These are phyloP conservation scores for Cladosporium sp. DNA, from an alignment of 2,329 filamentous ascomycete species.

Conservation along the genomic window DNA sequence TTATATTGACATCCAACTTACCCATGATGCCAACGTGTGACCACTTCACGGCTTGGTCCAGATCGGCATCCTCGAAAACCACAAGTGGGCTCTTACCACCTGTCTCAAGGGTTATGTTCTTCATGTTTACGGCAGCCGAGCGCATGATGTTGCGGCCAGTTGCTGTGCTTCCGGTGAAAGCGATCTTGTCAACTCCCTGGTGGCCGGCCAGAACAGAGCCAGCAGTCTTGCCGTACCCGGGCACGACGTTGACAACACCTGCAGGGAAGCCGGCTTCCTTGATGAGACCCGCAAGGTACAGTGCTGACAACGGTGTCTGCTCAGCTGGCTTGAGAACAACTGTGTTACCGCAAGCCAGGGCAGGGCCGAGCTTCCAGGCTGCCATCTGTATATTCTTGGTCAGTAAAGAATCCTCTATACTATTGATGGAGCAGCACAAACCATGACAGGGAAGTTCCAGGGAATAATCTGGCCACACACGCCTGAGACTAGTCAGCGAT, in stretches of 20 bases:
- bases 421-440: conserved; percentile 53
- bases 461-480: conserved; percentile 62
- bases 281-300: conserved; percentile 66
- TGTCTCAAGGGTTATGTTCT: conserved; percentile 63
- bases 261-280: conserved; percentile 75
- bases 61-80: conserved; percentile 59
- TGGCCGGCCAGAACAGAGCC: conserved; percentile 70
- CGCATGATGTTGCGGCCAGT: conserved; percentile 78
- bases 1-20: conserved; percentile 40
- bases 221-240: conserved; percentile 67
- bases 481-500: conserved; percentile 6
- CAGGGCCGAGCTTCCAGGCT: conserved; percentile 73
- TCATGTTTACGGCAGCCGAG: conserved; percentile 62
- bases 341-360: conserved; percentile 58
- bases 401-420: not conserved
- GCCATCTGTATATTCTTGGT: conserved; percentile 64
- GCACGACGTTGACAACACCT: conserved; percentile 74
- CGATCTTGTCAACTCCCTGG: conserved; percentile 70
- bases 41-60: conserved; percentile 67
- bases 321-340: conserved; percentile 59
- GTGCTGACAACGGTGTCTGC: conserved; percentile 58
- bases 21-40: conserved; percentile 60
- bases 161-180: conserved; percentile 73
- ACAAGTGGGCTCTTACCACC: conserved; percentile 62
- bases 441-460: conserved; percentile 69